phyloP scores from a whole-genome alignment of 257 asterid genomes.

The Anisodus tanguticus region DNA sequence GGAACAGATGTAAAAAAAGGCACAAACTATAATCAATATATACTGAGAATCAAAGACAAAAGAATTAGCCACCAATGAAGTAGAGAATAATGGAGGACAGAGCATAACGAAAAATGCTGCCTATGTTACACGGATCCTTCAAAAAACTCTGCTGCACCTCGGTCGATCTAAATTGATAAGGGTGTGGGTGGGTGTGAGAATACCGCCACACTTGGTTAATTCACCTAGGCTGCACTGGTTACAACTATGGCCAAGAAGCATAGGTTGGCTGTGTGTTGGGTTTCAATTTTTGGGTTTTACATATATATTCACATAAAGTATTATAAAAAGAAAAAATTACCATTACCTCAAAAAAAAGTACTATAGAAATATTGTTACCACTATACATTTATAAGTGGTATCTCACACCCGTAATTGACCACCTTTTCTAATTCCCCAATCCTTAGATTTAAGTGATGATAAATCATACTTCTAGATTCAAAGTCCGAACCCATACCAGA shows the following conservation, averaged over 20 bases:
- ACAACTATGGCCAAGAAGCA: neutral
- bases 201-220: constrained; percentile 2
- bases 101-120: neutral
- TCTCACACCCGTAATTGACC: neutral
- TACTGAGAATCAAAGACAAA: neutral
- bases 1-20: neutral
- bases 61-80: constrained; percentile 9
- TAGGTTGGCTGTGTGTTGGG: constrained; percentile 5
- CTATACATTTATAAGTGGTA: neutral
- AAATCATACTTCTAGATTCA: constrained; percentile 8
- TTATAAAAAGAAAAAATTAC: neutral
- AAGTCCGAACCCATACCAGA: neutral
- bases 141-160: neutral
- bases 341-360: neutral
- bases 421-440: neutral
- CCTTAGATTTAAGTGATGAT: constrained; percentile 1
- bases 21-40: constrained; percentile 1
- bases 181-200: neutral
- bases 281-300: neutral
- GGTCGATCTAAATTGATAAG: neutral
- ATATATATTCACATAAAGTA: neutral
- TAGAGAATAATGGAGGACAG: neutral
- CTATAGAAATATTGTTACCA: neutral
- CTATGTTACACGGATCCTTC: neutral
- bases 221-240: constrained; percentile 19